Percentiles rank a stretch among this genome's conserved stretches.
Evolutionary conservation across 306 rosid species (phyloP).

Genomic region (Fagus crenata): DNA sequence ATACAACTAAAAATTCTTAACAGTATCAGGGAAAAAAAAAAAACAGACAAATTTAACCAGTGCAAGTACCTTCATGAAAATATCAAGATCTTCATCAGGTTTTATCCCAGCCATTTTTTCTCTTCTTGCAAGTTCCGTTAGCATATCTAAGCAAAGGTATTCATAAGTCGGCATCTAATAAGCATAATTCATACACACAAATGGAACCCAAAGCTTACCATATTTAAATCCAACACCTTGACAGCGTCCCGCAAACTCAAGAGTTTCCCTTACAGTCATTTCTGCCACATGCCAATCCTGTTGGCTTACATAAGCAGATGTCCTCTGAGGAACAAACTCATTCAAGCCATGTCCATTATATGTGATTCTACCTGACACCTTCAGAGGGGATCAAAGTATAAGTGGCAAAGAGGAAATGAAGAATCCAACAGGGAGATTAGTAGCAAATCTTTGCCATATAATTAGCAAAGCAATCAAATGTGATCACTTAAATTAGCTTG

Average conservation of each 20-base stretch:
- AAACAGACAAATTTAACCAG: constrained; percentile 4
- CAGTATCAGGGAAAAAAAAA: neutral
- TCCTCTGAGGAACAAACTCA: constrained; percentile 94
- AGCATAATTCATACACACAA: constrained; percentile 11
- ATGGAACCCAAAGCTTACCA: constrained; percentile 49
- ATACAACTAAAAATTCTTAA: constrained; percentile 18
- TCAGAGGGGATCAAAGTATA: constrained; percentile 31
- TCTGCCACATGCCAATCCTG: constrained; percentile 84
- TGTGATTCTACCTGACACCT: constrained; percentile 79
- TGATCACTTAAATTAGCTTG: neutral
- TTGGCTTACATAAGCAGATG: constrained; percentile 87
- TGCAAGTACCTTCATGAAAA: constrained; percentile 83
- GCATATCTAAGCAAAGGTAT: constrained; percentile 65
- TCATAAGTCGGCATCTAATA: constrained; percentile 29
- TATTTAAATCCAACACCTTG: constrained; percentile 91
- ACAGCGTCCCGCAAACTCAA: constrained; percentile 82
- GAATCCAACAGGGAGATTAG: constrained; percentile 10
- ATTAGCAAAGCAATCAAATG: neutral
- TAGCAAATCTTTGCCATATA: constrained; percentile 18
- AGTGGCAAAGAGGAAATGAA: constrained; percentile 9
- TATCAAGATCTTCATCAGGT: constrained; percentile 95
- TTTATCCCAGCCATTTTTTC: constrained; percentile 89
- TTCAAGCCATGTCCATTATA: constrained; percentile 79
- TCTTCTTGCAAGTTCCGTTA: constrained; percentile 94
- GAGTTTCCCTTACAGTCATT: constrained; percentile 93